Evolutionary conservation across 768 basidiomycete species (phyloP).

Genomic region (Rhodotorula taiwanensis): DNA sequence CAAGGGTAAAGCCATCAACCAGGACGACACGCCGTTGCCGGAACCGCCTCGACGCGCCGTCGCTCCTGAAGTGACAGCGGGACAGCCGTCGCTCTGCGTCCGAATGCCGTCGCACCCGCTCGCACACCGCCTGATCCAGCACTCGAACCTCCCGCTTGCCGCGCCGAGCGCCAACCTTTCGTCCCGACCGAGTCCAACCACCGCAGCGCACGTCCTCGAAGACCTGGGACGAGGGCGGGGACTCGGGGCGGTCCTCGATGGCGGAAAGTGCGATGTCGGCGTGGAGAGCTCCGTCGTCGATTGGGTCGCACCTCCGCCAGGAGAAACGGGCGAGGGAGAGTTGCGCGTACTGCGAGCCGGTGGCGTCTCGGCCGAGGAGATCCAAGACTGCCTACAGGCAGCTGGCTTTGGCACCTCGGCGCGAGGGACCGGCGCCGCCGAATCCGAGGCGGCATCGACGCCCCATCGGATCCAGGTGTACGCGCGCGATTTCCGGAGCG

Average conservation of each 20-base stretch:
- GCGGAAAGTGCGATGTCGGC: conserved; percentile 82
- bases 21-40: not conserved
- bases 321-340: conserved; percentile 52
- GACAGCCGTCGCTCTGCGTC: conserved; percentile 73
- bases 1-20: not conserved
- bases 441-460: not conserved
- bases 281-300: conserved; percentile 94
- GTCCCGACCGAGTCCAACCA: conserved; percentile 88
- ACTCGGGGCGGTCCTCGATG: conserved; percentile 73
- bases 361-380: conserved; percentile 82
- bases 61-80: conserved; percentile 70
- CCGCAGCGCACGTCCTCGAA: conserved; percentile 69
- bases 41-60: conserved; percentile 47
- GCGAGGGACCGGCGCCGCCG: not conserved
- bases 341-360: conserved; percentile 83
- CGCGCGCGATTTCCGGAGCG: conserved; percentile 66
- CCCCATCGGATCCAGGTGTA: conserved; percentile 42
- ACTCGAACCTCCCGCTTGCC: conserved; percentile 68
- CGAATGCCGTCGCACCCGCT: conserved; percentile 92
- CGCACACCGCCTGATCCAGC: conserved; percentile 76
- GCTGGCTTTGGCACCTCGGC: conserved; percentile 31
- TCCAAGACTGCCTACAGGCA: conserved; percentile 51
- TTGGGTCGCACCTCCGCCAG: conserved; percentile 52
- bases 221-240: conserved; percentile 57
- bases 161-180: conserved; percentile 94